Percentiles rank a stretch among this genome's conserved stretches.
These are phyloP conservation scores for Trichoderma citrinoviride DNA, from an alignment of 2,329 filamentous ascomycete species.

Conservation along the genomic window DNA sequence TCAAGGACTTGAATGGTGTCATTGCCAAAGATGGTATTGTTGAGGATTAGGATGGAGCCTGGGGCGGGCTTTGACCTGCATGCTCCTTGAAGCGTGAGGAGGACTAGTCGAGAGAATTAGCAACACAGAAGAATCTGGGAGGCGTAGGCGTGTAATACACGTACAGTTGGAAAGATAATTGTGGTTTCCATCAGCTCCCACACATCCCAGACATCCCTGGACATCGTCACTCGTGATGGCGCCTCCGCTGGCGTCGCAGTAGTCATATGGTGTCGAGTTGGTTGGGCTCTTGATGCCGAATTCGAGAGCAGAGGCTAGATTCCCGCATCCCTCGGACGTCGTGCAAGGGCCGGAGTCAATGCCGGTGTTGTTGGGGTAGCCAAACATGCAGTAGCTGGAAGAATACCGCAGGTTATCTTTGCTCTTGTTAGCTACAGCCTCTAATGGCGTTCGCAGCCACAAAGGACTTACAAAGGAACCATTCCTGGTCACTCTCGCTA, in stretches of 20 bases:
- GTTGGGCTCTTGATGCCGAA: constrained; percentile 39
- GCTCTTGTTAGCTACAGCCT: neutral
- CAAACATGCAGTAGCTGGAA: constrained; percentile 52
- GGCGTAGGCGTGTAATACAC: constrained; percentile 23
- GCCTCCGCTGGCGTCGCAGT: constrained; percentile 44
- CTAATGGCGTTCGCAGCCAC: too few relatives aligned
- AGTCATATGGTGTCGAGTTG: constrained; percentile 41
- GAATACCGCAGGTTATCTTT: constrained; percentile 55
- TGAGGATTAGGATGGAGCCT: constrained; percentile 40
- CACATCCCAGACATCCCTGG: constrained; percentile 46
- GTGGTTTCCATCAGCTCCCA: constrained; percentile 42
- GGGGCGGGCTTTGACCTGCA: constrained; percentile 47
- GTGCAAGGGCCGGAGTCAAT: constrained; percentile 49
- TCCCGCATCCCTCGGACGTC: constrained; percentile 51
- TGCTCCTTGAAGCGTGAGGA: constrained; percentile 51
- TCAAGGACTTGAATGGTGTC: constrained; percentile 12
- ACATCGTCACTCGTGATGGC: constrained; percentile 36
- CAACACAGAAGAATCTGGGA: neutral
- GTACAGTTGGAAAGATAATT: constrained; percentile 51
- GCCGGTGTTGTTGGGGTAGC: constrained; percentile 47
- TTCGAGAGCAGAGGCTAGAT: constrained; percentile 42
- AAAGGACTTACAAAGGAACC: constrained; percentile 54
- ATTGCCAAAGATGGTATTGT: constrained; percentile 46
- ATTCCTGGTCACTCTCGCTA: constrained; percentile 51
- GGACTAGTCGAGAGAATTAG: constrained; percentile 35